These are phyloP conservation scores for Hysterangium stoloniferum DNA, from an alignment of 768 basidiomycete genomes.

Conservation along the genomic window DNA sequence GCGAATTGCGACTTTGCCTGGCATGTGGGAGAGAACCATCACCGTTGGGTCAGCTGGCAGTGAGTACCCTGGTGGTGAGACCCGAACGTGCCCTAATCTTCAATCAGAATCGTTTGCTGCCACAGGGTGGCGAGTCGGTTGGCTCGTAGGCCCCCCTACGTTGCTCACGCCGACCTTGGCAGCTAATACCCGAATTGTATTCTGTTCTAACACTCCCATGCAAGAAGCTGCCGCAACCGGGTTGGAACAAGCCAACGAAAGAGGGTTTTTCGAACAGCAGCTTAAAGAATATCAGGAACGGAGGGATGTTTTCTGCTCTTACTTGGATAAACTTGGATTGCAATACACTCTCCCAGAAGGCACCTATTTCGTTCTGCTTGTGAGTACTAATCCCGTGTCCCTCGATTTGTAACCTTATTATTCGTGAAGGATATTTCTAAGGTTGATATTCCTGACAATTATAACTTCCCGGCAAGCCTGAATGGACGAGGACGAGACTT, in stretches of 20 bases:
- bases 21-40: slow-evolving; percentile 98
- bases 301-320: slow-evolving; percentile 60
- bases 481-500: slow-evolving; percentile 83
- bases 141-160: slow-evolving; percentile 81
- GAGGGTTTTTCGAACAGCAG: slow-evolving; percentile 73
- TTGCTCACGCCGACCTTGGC: slow-evolving; percentile 85
- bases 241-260: slow-evolving; percentile 67
- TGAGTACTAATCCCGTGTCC: slow-evolving; percentile 26
- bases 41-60: slow-evolving; percentile 95
- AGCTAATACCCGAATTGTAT: slow-evolving; percentile 89
- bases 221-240: slow-evolving; percentile 93
- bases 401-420: slow-evolving; percentile 8
- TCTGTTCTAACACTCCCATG: slow-evolving; percentile 89
- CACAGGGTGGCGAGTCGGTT: slow-evolving; percentile 96
- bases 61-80: slow-evolving; percentile 29
- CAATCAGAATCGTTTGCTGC: slow-evolving; percentile 84
- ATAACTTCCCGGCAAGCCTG: slow-evolving; percentile 70
- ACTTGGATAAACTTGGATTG: slow-evolving; percentile 78
- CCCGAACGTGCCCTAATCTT: neutral
- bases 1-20: slow-evolving; percentile 88
- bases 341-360: slow-evolving; percentile 87
- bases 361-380: slow-evolving; percentile 83
- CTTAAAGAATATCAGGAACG: slow-evolving; percentile 72
- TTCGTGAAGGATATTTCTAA: slow-evolving; percentile 58
- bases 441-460: slow-evolving; percentile 76